phyloP scores from a whole-genome alignment of 2,329 filamentous ascomycete species.

The Hymenoscyphus repandus region DNA sequence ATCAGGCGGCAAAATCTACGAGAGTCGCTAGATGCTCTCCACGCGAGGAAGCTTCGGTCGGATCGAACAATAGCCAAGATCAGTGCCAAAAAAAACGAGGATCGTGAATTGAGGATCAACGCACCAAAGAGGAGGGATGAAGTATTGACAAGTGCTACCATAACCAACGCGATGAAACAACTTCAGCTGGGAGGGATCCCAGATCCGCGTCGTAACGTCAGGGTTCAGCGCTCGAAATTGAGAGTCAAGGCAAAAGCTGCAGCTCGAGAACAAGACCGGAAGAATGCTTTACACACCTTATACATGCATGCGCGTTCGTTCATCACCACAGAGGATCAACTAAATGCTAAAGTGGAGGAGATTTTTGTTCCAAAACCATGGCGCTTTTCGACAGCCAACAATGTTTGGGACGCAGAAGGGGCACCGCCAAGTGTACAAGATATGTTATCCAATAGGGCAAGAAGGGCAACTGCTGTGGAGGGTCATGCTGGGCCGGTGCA shows the following conservation, averaged over 20 bases:
- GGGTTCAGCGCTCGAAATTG: conserved; percentile 41
- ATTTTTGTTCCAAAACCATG: conserved; percentile 58
- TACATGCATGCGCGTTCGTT: conserved; percentile 87
- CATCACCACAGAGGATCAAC: conserved; percentile 75
- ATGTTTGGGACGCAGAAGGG: conserved; percentile 28
- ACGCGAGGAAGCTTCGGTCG: conserved; percentile 53
- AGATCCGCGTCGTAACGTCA: conserved; percentile 58
- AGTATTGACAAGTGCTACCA: conserved; percentile 63
- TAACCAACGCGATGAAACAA: conserved; percentile 47
- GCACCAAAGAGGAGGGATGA: conserved; percentile 73
- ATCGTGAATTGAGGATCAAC: conserved; percentile 44
- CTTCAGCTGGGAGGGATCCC: conserved; percentile 46
- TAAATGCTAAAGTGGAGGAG: conserved; percentile 66
- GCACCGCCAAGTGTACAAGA: conserved; percentile 42
- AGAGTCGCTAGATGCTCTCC: conserved; percentile 65
- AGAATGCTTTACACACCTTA: conserved; percentile 73
- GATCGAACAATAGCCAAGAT: conserved; percentile 34
- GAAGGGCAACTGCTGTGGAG: conserved; percentile 31
- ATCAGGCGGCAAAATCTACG: conserved; percentile 66
- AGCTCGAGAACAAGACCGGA: conserved; percentile 53
- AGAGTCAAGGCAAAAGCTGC: conserved; percentile 39
- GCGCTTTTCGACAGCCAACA: conserved; percentile 11
- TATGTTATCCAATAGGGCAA: conserved; percentile 37
- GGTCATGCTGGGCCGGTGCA: conserved; percentile 24
- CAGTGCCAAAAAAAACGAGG: conserved; percentile 43